Base-by-base conservation (phyloP, 225 moss, liverwort and hornwort species). In the Bryoerythrophyllum caledonicum region DNA sequence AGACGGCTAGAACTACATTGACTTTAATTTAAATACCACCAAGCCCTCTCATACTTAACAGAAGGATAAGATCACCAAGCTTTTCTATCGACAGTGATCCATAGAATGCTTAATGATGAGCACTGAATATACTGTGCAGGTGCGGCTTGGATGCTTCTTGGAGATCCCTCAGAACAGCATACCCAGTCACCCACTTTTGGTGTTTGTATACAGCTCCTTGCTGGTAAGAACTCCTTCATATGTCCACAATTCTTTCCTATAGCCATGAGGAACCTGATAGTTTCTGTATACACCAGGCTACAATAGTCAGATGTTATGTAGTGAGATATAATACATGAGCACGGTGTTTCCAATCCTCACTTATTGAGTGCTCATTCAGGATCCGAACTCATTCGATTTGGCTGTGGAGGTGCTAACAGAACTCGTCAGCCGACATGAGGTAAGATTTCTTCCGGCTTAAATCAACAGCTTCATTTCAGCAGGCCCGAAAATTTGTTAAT, bases 361-460 rank as follows among this genome's bases (percentile, higher is more conserved):
- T 65, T 40, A n/a, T 30, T 64, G 67, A 25, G 30, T 41, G 61
- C 46, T 75, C 16, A 55, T 82, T 26, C 82, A 96, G 95, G 91
- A 96, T 61, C 67, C 91, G 72, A 79, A 74, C 77, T 88, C 95
- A 62, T 96, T 96, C 75, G 93, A 90, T 76, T 87, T 89, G 76
- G 93, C 93, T 63, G 93, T 96, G 78, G 95, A 96, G 82, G 93
- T 96, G 75, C 82, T 96, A 51, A 96, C 95, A 65, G 95, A 96
- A 84, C 91, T 96, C 79, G 93, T 96, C 24, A 90, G 91, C 78
- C 90, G 91, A 49, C 95, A 96, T 82, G 93, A 93, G 91, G 95
- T 91, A 80, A 71, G 60, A 6, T 10, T 59, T 9, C 14, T 57
- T 3, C 60, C 6, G 27, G 24, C 59, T 32, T 28, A 16, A 35